These are phyloP conservation scores for Teratosphaeria viscida DNA, from an alignment of 2,329 filamentous ascomycete genomes.

Conservation along the genomic window DNA sequence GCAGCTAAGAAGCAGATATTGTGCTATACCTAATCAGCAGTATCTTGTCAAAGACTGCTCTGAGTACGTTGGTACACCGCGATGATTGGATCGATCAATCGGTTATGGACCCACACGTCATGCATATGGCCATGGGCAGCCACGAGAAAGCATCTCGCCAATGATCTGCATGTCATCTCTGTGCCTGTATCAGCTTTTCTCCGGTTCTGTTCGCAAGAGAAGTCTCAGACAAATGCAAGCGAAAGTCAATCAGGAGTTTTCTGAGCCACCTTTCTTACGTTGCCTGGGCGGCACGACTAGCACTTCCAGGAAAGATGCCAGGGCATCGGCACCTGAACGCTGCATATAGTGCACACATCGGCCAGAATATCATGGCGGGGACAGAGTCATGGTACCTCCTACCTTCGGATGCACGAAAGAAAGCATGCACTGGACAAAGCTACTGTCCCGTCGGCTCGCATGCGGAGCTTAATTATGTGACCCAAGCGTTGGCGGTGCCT, in stretches of 20 bases:
- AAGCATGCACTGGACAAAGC: neutral
- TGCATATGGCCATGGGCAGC: neutral
- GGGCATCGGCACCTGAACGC: neutral
- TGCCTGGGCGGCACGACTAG: neutral
- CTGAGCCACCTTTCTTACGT: neutral
- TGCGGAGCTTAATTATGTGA: neutral
- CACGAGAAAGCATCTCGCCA: neutral
- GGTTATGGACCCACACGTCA: neutral
- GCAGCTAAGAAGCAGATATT: neutral
- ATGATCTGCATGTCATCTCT: neutral
- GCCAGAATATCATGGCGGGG: neutral
- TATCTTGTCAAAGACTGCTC: neutral
- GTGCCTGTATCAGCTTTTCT: neutral
- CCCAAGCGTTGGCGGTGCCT: neutral
- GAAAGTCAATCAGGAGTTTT: neutral
- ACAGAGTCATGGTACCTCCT: neutral
- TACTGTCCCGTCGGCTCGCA: neutral
- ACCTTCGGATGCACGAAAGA: neutral
- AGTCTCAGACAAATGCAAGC: neutral
- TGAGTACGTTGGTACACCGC: neutral
- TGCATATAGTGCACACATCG: neutral
- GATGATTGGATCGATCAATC: neutral
- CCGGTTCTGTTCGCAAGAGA: neutral
- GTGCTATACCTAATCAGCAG: neutral
- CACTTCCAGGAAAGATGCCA: neutral